Conservation (phyloP, 768 basidiomycete species). For the Tephrocybe sp. region DNA sequence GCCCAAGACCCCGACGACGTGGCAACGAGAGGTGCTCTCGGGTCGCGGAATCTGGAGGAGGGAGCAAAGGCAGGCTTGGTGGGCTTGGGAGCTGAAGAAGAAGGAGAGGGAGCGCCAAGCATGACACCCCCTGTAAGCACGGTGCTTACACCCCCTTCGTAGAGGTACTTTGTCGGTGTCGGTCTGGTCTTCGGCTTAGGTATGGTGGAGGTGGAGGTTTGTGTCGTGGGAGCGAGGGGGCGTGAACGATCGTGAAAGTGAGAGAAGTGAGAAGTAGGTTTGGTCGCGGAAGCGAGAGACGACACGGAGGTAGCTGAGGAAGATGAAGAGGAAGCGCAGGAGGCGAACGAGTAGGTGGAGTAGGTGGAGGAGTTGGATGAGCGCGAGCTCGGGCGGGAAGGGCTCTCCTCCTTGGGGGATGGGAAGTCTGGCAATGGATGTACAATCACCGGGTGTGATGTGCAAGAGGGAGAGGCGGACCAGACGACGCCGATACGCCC, state of each 20-base stretch:
- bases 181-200: constrained; percentile 19
- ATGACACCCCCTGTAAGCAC: constrained; percentile 45
- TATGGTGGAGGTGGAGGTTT: constrained; percentile 2
- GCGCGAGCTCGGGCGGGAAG: constrained; percentile 41
- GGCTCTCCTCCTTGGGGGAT: constrained; percentile 14
- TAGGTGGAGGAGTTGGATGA: constrained; percentile 34
- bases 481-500: constrained; percentile 26
- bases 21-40: neutral
- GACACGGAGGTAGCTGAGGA: constrained; percentile 33
- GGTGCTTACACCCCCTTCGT: constrained; percentile 43
- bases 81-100: neutral
- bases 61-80: neutral
- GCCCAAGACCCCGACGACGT: too few relatives aligned
- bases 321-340: constrained; percentile 23
- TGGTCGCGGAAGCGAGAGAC: constrained; percentile 20
- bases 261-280: neutral
- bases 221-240: neutral
- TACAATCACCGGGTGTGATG: constrained; percentile 9
- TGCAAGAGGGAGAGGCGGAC: constrained; percentile 10
- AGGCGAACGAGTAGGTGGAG: constrained; percentile 27
- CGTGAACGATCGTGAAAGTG: neutral
- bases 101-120: constrained; percentile 28
- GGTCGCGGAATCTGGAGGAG: neutral
- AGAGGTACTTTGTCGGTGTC: constrained; percentile 35
- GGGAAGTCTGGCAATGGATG: constrained; percentile 3